A percentile compares a stretch with the other conserved stretches of the same genome.
These are phyloP conservation scores for Casuarina glauca DNA, from an alignment of 306 rosid genomes.

Conservation along the genomic window DNA sequence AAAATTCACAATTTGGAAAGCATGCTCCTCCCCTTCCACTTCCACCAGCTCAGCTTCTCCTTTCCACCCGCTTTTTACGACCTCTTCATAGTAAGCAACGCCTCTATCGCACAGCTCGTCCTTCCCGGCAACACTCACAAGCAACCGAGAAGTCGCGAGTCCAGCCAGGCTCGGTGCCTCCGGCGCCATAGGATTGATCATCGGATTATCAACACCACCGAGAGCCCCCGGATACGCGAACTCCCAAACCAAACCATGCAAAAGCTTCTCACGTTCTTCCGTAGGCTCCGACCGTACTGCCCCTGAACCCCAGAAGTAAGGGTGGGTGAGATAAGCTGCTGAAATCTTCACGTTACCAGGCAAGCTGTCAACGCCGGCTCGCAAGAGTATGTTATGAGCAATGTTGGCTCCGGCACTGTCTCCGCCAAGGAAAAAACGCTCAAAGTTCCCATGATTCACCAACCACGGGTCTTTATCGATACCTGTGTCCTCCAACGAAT, in stretches of 20 bases:
- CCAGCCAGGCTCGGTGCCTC: constrained; percentile 41
- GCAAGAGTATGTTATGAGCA: constrained; percentile 45
- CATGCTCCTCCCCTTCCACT: constrained; percentile 32
- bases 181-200: constrained; percentile 29
- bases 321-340: constrained; percentile 43
- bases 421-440: constrained; percentile 38
- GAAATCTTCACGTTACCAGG: constrained; percentile 28
- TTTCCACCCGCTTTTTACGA: constrained; percentile 40
- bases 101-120: constrained; percentile 37
- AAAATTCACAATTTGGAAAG: constrained; percentile 20
- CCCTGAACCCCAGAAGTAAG: constrained; percentile 42
- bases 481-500: neutral
- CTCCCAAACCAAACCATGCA: constrained; percentile 26
- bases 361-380: constrained; percentile 42
- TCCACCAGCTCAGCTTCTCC: constrained; percentile 38
- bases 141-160: constrained; percentile 35
- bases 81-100: constrained; percentile 32
- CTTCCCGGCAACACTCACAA: constrained; percentile 29
- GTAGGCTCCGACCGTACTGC: constrained; percentile 27
- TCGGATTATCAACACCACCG: constrained; percentile 40
- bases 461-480: constrained; percentile 44
- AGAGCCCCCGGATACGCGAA: constrained; percentile 39
- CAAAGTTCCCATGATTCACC: constrained; percentile 29
- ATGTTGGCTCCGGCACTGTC: constrained; percentile 54
- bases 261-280: constrained; percentile 6